Base-by-base conservation (phyloP, 305 asterid species). In the Striga hermonthica region DNA sequence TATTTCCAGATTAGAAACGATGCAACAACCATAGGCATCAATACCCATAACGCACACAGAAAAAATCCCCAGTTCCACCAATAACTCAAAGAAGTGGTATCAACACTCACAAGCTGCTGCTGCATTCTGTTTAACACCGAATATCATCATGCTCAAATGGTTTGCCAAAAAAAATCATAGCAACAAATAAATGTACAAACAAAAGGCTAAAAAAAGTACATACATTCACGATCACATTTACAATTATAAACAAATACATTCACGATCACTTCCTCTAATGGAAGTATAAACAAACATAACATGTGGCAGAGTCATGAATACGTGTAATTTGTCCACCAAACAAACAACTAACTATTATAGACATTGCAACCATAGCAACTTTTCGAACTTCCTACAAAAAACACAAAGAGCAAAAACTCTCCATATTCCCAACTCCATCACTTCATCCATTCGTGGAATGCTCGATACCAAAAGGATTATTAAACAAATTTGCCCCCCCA, bases 61-160 rank as follows among this genome's bases (percentile, higher is more conserved):
- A 83, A 78, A 72, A 86, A 77, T 66, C 87, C 84, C 95, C 95
- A 91, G 50, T 81, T 77, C 84, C 87, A 84, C 98, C 98, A 91
- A 78, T 89, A 91, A 76, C 84, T 83, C 74, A 84, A 78, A 58
- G 78, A 68, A 72, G 88, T 82, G 57, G 90, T 74, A 72, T 82
- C 95, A 57, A 45, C 81, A 71, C 57, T 71, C 77, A n/a, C 66
- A 36, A 67, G 78, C 74, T 78, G 76, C 74, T 78, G 76, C 86
- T 62, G 80, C 95, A 86, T 88, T 81, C 94, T 91, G 87, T 68
- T 58, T 65, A 65, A 75, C 55, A 45, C 73, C 39, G 44, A 44
- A 58, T 12, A 12, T 1, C 60, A 44, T 65, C 22, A 58, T 49
- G 59, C 62, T 74, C 43, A 57, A 69, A 49, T 14, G 31, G 49